Evolutionary conservation across 331 rosid species (phyloP).

Genomic region (Rosa hybrid): DNA sequence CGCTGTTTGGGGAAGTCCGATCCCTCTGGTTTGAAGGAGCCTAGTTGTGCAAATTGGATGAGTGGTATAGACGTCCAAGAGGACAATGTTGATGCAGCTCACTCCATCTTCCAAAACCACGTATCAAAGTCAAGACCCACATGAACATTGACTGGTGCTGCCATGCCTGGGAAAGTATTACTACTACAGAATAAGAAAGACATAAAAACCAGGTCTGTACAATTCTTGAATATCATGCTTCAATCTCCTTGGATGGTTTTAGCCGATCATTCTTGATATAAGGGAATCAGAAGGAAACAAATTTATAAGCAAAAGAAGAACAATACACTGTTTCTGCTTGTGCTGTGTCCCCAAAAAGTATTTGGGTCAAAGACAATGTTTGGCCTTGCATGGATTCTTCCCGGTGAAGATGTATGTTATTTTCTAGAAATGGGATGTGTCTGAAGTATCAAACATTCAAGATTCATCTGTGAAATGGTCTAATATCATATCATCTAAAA

Average conservation of each 20-base stretch:
- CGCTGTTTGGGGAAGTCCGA: background rate
- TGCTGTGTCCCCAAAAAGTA: background rate
- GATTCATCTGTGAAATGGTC: background rate
- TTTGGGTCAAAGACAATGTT: background rate
- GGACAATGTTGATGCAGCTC: background rate
- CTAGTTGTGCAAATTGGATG: background rate
- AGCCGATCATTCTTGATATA: background rate
- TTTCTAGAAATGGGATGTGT: background rate
- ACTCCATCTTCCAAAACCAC: background rate
- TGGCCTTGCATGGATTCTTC: background rate
- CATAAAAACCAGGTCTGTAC: background rate
- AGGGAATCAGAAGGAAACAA: background rate
- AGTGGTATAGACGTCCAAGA: background rate
- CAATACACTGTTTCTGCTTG: background rate
- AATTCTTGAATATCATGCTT: background rate
- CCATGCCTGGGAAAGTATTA: background rate
- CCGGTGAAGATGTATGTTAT: background rate
- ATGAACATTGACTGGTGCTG: background rate
- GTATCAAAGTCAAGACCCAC: background rate
- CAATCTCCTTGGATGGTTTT: background rate
- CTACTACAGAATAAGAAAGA: background rate
- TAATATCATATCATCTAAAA: background rate
- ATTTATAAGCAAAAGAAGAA: background rate
- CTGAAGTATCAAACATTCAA: background rate
- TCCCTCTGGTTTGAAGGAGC: background rate